Percentiles rank a stretch among this genome's conserved stretches.
phyloP scores from a whole-genome alignment of 192 early-diverging fungal genomes.

The Gaertneriomyces sp. region DNA sequence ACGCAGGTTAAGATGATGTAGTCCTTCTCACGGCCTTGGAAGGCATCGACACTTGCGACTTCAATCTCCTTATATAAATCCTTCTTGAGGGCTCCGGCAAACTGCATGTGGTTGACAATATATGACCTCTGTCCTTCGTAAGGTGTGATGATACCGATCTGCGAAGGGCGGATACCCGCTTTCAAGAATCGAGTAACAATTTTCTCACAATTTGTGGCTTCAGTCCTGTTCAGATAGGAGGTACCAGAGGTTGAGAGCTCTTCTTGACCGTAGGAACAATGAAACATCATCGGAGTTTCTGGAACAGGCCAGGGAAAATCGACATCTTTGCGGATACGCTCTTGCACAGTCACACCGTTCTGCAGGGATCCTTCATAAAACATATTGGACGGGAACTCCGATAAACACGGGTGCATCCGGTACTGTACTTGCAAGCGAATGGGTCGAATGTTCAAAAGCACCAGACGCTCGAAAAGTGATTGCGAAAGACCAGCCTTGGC shows the following conservation, averaged over 20 bases:
- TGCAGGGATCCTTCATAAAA: conserved; percentile 98
- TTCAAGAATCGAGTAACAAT: conserved; percentile 93
- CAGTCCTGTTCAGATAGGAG: conserved; percentile 95
- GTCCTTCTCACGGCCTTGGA: conserved; percentile 99
- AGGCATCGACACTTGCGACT: conserved; percentile 95
- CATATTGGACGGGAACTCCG: conserved; percentile 98
- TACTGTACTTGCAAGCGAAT: conserved; percentile 98
- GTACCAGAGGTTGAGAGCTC: conserved; percentile 97
- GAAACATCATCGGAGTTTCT: conserved; percentile 92
- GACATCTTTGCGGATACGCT: conserved; percentile 80
- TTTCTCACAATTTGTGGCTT: conserved; percentile 96
- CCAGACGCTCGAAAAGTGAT: conserved; percentile 94
- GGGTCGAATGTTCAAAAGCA: conserved; percentile 87
- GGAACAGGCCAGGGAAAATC: conserved; percentile 98
- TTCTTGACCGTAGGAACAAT: conserved; percentile 88
- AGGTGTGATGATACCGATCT: conserved; percentile 97
- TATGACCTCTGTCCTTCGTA: conserved; percentile 98
- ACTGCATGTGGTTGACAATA: conserved; percentile 94
- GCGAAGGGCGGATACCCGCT: conserved; percentile 74
- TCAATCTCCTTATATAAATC: conserved; percentile 99
- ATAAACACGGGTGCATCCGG: conserved; percentile 98
- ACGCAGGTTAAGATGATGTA: conserved; percentile 98
- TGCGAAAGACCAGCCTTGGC: conserved; percentile 90
- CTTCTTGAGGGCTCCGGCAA: conserved; percentile 81
- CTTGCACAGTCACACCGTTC: conserved; percentile 91